Base-by-base conservation (phyloP, 1,284 basidiomycete species). In the Xerocomus minutiporus region DNA sequence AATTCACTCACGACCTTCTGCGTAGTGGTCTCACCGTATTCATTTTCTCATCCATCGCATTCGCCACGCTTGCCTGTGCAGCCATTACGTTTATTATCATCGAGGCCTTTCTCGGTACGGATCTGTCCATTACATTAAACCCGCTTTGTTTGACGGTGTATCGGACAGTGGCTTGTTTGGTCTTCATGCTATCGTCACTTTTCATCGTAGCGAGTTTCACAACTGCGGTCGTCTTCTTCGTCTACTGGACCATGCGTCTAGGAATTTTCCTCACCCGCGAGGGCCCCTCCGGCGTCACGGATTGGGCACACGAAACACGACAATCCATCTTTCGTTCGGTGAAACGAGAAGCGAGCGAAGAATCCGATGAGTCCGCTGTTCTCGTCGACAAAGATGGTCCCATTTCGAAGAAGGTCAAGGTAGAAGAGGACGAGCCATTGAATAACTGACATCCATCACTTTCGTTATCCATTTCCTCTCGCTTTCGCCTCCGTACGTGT, bases 261-360 rank as follows among this genome's bases (percentile, higher is more conserved):
- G 55, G 66, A 1, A 43, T 66, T 26, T 62, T 71, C 12, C 51
- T 73, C 15, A 61, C 65, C 26, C 48, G 61, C 32, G 63, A 66
- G 28, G 77, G 76, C 6, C 56, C 59, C 12, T 63, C 66, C 35
- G 75, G 73, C 7, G 53, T 75, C 49, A 48, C 57, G 12, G 58
- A 57, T 26, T 78, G 75, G 75, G 63, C 59, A 8, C 49, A 58
- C 15, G 73, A 79, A 59, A 68, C 67, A 5, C 69, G 42, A 11
- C 54, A 53, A 38, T 63, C 55, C 34, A 57, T 66, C 15, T 58
- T 57, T 42, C 31, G 47, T 32, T 8, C 38, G 4, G 59, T 39
- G 38, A 54, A 5, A 35, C 60, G 48, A 28, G 67, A 68, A 48
- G 29, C 53, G 5, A 51, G 57, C 4, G 57, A 59, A 31, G 61